A percentile compares a stretch with the other conserved stretches of the same genome.
phyloP scores from a whole-genome alignment of 768 basidiomycete species.

The Porphyrellus cyaneotinctus region DNA sequence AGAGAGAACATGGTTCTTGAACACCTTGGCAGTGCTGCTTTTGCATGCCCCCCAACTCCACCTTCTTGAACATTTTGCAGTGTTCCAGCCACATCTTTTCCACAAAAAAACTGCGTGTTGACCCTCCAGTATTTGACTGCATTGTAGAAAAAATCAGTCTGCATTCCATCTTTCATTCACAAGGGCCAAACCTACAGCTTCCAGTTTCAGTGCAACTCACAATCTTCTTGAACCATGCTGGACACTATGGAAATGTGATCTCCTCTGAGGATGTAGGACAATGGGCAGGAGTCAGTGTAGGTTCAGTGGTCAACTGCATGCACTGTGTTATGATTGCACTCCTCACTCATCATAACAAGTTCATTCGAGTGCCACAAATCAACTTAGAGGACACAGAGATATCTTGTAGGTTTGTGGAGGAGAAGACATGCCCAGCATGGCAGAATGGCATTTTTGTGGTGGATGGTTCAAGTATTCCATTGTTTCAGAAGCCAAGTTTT shows the following conservation, averaged over 20 bases:
- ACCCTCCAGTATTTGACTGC: not conserved
- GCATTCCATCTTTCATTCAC: not conserved
- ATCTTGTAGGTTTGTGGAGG: no score
- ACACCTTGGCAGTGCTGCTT: no score
- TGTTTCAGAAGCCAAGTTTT: not conserved
- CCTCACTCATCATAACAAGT: not conserved
- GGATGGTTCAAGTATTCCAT: not conserved
- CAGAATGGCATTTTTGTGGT: not conserved
- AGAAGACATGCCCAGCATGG: no score
- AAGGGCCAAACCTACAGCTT: not conserved
- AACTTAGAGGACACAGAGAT: not conserved
- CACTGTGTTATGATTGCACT: not conserved
- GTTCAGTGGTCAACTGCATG: not conserved
- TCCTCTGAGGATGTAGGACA: not conserved
- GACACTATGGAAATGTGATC: not conserved
- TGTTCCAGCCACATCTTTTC: not conserved
- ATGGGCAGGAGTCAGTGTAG: not conserved
- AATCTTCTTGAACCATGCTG: no score
- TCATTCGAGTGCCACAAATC: not conserved
- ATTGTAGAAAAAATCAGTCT: not conserved
- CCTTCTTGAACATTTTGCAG: not conserved
- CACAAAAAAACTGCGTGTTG: not conserved
- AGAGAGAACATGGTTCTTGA: no score
- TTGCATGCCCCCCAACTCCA: not conserved
- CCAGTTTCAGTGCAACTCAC: no score